Evolutionary conservation across 371 early-diverging fungal genomes (phyloP).

Genomic region (Zychaea mexicana): DNA sequence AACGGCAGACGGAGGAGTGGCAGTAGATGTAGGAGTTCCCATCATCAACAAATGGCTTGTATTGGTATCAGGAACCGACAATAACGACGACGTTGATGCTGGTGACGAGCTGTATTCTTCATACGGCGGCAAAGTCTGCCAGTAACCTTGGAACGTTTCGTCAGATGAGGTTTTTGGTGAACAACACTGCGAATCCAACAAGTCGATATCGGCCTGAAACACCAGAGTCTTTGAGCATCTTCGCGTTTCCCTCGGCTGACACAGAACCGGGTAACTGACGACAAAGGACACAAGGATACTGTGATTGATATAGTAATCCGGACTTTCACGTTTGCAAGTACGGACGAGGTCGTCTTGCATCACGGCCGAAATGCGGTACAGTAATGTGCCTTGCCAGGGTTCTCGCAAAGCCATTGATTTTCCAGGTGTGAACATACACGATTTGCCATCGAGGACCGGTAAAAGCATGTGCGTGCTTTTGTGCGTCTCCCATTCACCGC

Average conservation of each 20-base stretch:
- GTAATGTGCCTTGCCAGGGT: not conserved
- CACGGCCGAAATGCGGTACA: not conserved
- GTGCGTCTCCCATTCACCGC: not conserved
- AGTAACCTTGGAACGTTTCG: not conserved
- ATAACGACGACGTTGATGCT: not conserved
- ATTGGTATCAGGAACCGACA: not conserved
- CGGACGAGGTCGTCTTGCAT: not conserved
- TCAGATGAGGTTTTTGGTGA: not conserved
- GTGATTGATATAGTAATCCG: conserved; percentile 1
- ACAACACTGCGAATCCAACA: not conserved
- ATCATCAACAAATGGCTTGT: not conserved
- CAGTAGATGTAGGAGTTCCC: no score
- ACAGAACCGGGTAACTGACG: conserved; percentile 1
- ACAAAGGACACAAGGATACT: not conserved
- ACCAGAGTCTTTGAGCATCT: not conserved
- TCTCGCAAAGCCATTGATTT: not conserved
- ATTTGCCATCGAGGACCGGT: not conserved
- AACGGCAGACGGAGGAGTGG: not conserved
- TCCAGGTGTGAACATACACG: not conserved
- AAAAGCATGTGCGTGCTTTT: not conserved
- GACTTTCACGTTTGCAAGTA: not conserved
- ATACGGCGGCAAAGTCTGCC: not conserved
- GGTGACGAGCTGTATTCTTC: not conserved
- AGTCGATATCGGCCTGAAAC: conserved; percentile 3
- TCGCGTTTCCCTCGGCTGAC: not conserved